phyloP scores from a whole-genome alignment of 345 rosid genomes.

The Cochlearia excelsa region DNA sequence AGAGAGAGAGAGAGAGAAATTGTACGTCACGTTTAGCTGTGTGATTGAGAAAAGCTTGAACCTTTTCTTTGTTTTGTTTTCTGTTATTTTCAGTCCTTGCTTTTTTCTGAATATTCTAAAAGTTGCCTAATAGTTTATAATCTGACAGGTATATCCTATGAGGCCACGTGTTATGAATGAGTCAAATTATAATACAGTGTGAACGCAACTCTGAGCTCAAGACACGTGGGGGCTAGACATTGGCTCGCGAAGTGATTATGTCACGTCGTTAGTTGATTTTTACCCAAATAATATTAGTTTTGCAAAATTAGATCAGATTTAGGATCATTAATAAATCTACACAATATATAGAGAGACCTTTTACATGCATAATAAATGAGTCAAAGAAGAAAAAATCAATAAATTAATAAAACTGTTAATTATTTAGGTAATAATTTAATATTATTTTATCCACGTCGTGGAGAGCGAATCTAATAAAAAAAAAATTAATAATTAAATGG shows the following conservation, averaged over 20 bases:
- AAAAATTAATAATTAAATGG: too few relatives aligned
- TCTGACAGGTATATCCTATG: slow-evolving; percentile 12
- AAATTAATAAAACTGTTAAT: too few relatives aligned
- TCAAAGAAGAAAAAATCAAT: too few relatives aligned
- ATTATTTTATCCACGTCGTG: too few relatives aligned
- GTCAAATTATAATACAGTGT: not conserved
- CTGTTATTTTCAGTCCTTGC: not conserved
- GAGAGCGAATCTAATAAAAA: too few relatives aligned
- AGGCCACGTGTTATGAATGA: not conserved
- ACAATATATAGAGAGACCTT: too few relatives aligned
- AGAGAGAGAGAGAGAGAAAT: slow-evolving; percentile 14
- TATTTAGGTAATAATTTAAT: too few relatives aligned
- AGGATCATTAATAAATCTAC: too few relatives aligned
- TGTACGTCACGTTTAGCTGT: slow-evolving; percentile 29
- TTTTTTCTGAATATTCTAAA: slow-evolving; percentile 19
- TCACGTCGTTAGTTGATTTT: too few relatives aligned
- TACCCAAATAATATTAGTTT: too few relatives aligned
- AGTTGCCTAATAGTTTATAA: slow-evolving; percentile 17
- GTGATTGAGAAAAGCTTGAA: slow-evolving; percentile 13
- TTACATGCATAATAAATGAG: too few relatives aligned
- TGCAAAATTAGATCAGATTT: too few relatives aligned
- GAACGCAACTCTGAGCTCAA: slow-evolving; percentile 2
- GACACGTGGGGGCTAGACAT: not conserved
- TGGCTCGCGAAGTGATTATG: not conserved
- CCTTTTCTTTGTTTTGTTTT: not conserved